phyloP scores from a whole-genome alignment of 2,329 filamentous ascomycete genomes.

The Tolypocladium pustulatum region DNA sequence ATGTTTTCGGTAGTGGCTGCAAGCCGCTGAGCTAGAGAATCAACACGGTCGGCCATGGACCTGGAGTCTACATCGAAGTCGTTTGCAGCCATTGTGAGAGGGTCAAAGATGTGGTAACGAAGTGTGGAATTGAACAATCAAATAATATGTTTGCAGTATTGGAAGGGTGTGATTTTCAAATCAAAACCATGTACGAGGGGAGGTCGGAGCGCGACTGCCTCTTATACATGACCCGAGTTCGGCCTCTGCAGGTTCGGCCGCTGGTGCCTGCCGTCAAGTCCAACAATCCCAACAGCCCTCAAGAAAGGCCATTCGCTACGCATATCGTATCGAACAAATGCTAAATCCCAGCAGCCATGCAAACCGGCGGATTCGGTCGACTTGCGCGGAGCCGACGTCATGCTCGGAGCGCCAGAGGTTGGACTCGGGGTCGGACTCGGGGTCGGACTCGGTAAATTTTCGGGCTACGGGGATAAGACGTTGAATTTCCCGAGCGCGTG shows the following conservation, averaged over 20 bases:
- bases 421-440: neutral
- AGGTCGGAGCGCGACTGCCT: neutral
- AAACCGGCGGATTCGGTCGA: neutral
- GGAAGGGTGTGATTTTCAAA: neutral
- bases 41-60: neutral
- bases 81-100: neutral
- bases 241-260: neutral
- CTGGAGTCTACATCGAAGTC: neutral
- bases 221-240: neutral
- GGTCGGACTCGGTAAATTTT: neutral
- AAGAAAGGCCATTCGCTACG: neutral
- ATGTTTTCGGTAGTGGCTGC: neutral
- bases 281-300: neutral
- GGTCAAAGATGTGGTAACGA: neutral
- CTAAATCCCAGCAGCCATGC: neutral
- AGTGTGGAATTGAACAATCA: neutral
- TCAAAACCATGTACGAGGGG: too few species aligned
- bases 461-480: neutral
- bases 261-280: neutral
- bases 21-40: neutral
- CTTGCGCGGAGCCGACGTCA: neutral
- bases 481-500: neutral
- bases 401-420: neutral
- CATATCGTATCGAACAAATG: too few species aligned
- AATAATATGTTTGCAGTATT: neutral